Conservation (phyloP, 1,284 basidiomycete genomes). For the Trichosporon asahii region DNA sequence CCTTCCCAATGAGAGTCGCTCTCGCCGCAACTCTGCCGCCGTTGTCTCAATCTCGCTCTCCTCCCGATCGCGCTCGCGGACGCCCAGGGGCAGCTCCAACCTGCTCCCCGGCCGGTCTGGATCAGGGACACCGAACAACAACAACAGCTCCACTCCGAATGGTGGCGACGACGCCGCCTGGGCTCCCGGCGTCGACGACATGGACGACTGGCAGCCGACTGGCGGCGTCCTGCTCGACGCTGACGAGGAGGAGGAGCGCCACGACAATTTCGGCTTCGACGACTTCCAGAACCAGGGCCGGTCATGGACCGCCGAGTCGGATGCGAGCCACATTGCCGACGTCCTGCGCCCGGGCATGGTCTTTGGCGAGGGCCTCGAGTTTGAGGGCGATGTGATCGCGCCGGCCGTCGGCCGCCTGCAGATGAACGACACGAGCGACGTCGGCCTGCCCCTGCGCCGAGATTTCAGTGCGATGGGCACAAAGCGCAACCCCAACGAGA, state of each 20-base stretch:
- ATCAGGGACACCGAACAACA: slow-evolving; percentile 34
- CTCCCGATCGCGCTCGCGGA: slow-evolving; percentile 44
- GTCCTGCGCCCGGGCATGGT: slow-evolving; percentile 40
- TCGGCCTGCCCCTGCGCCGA: slow-evolving; percentile 38
- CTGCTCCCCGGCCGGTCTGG: slow-evolving; percentile 31
- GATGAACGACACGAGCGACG: slow-evolving; percentile 24
- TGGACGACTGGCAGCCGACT: slow-evolving; percentile 45
- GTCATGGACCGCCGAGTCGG: slow-evolving; percentile 25
- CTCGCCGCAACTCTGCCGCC: slow-evolving; percentile 43
- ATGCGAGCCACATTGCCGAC: slow-evolving; percentile 34
- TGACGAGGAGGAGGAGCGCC: slow-evolving; percentile 22
- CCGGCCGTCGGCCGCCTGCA: slow-evolving; percentile 40
- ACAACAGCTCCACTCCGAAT: slow-evolving; percentile 27
- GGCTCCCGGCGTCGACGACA: slow-evolving; percentile 34
- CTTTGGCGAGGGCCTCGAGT: slow-evolving; percentile 49
- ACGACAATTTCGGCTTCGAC: slow-evolving; percentile 21
- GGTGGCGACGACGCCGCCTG: slow-evolving; percentile 27
- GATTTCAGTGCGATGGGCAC: slow-evolving; percentile 43
- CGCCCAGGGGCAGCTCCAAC: slow-evolving; percentile 34
- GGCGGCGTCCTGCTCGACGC: slow-evolving; percentile 44
- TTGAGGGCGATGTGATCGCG: slow-evolving; percentile 47
- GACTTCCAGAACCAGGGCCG: slow-evolving; percentile 23
- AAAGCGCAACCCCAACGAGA: slow-evolving; percentile 19
- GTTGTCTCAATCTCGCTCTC: slow-evolving; percentile 46
- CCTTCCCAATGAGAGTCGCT: slow-evolving; percentile 18